These are phyloP conservation scores for Nyctanthes arbortristis DNA, from an alignment of 257 asterid genomes.

Conservation along the genomic window DNA sequence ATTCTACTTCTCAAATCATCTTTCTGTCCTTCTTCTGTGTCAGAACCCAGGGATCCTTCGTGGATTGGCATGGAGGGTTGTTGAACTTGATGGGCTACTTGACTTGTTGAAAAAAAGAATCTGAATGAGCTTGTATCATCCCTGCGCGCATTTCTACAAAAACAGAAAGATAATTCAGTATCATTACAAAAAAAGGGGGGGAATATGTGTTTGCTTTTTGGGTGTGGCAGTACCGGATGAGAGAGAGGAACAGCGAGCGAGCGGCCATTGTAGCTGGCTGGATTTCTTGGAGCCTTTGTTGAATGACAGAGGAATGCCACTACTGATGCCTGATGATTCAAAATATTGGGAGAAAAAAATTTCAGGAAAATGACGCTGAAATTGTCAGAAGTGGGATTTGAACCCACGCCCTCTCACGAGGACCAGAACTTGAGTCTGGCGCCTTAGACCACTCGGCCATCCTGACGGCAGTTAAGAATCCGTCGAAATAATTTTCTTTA, in stretches of 20 bases:
- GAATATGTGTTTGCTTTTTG: not conserved
- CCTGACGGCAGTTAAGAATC: too few species aligned
- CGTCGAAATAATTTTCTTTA: too few species aligned
- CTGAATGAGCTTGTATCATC: conserved; percentile 33
- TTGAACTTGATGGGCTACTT: conserved; percentile 30
- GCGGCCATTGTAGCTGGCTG: conserved; percentile 59
- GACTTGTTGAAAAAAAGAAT: conserved; percentile 54
- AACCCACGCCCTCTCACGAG: conserved; percentile 72
- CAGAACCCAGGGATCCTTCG: conserved; percentile 26
- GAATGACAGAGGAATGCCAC: not conserved
- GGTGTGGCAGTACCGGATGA: conserved; percentile 45
- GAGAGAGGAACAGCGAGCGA: conserved; percentile 57
- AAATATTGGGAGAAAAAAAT: not conserved
- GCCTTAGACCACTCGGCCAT: conserved; percentile 86
- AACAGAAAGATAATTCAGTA: not conserved
- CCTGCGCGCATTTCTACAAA: conserved; percentile 39
- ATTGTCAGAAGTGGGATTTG: conserved; percentile 54
- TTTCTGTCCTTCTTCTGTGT: conserved; percentile 32
- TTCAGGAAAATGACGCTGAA: not conserved
- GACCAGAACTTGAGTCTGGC: conserved; percentile 85
- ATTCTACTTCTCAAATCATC: conserved; percentile 89
- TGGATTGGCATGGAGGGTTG: conserved; percentile 21
- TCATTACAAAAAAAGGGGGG: not conserved
- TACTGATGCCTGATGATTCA: not conserved
- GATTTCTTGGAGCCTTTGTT: not conserved